Conservation (phyloP, 257 asterid species). For the Solanum infundibuliforme region DNA sequence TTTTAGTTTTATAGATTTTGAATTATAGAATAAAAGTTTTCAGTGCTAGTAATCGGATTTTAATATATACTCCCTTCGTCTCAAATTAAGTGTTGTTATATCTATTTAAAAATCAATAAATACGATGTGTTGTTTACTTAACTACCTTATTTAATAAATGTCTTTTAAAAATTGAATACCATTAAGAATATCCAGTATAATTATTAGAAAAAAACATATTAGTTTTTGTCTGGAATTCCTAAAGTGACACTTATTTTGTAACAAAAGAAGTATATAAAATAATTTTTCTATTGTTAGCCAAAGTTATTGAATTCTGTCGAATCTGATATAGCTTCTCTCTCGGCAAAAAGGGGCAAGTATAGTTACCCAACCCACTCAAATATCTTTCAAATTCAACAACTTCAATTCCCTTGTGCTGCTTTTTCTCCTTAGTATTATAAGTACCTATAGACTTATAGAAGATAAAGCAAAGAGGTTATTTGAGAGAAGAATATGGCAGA, state of each 20-base stretch:
- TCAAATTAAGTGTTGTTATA: background rate
- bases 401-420: background rate
- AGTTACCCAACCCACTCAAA: background rate
- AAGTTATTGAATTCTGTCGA: background rate
- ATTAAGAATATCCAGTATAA: background rate
- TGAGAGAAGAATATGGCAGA: background rate
- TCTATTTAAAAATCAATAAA: background rate
- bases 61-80: background rate
- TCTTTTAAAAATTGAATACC: background rate
- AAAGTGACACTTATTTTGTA: background rate
- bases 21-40: background rate
- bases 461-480: background rate
- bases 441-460: background rate
- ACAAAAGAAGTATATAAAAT: too few species aligned
- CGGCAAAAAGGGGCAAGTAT: background rate
- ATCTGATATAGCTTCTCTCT: background rate
- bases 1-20: background rate
- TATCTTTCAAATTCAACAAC: background rate
- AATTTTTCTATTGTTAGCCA: background rate
- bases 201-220: too few species aligned
- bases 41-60: background rate
- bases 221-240: too few species aligned
- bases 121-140: background rate
- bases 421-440: background rate
- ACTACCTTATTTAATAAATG: background rate